Conservation (phyloP, 805 yeast species). For the Saitoella complicata region DNA sequence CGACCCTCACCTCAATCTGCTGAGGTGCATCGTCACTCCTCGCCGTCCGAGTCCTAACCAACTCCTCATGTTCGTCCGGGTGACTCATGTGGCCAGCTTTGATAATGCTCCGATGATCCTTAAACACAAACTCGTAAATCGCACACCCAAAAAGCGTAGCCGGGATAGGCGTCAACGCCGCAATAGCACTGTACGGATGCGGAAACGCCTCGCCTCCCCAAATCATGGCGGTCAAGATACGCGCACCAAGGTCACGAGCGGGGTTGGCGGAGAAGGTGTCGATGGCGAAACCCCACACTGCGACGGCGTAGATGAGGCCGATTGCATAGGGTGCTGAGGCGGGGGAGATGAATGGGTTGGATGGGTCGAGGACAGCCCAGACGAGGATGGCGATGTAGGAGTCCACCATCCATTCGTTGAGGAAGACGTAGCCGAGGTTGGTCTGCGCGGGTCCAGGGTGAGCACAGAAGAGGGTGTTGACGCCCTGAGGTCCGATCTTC, state of each 20-base stretch:
- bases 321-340: slow-evolving; percentile 29
- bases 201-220: slow-evolving; percentile 18
- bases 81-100: too few species aligned
- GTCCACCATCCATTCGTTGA: slow-evolving; percentile 29
- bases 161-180: too few species aligned
- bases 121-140: too few species aligned
- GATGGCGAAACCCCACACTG: slow-evolving; percentile 30
- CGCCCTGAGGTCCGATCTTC: slow-evolving; percentile 18
- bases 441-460: slow-evolving; percentile 21
- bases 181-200: too few species aligned
- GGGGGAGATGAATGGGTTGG: slow-evolving; percentile 23
- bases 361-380: slow-evolving; percentile 35
- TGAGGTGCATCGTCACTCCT: too few species aligned
- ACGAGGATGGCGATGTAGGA: slow-evolving; percentile 31
- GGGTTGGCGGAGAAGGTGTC: slow-evolving; percentile 41
- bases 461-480: slow-evolving; percentile 32
- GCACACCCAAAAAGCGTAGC: too few species aligned
- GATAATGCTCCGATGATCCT: too few species aligned
- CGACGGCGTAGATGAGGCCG: slow-evolving; percentile 30
- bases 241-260: slow-evolving; percentile 41
- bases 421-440: slow-evolving; percentile 22
- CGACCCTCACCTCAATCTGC: too few species aligned
- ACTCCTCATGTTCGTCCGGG: too few species aligned
- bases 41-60: too few species aligned
- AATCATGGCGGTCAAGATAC: slow-evolving; percentile 31